phyloP scores from a whole-genome alignment of 2,329 filamentous ascomycete species.

The Cordyceps cateniannulata region DNA sequence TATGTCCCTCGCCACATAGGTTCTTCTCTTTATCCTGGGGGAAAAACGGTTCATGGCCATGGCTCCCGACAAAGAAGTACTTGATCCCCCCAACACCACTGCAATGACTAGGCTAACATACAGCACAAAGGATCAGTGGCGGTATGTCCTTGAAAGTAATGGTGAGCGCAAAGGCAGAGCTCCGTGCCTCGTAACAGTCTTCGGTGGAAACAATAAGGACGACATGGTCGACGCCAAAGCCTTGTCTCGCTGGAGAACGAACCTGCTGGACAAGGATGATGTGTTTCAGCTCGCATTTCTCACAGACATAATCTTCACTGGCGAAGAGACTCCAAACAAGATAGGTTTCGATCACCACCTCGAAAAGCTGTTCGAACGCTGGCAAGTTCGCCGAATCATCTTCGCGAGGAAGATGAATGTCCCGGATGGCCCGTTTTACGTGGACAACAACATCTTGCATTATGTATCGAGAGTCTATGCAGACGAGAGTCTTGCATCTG shows the following conservation, averaged over 20 bases:
- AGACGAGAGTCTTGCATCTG: too few relatives aligned
- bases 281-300: not conserved
- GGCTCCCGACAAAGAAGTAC: too few relatives aligned
- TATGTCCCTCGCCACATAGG: too few relatives aligned
- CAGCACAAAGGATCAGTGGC: too few relatives aligned
- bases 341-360: not conserved
- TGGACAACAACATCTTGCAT: not conserved
- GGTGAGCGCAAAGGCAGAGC: too few relatives aligned
- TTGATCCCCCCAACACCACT: too few relatives aligned
- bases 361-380: not conserved
- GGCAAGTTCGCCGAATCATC: not conserved
- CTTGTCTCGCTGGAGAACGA: not conserved
- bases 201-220: not conserved
- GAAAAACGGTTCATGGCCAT: too few relatives aligned
- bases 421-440: not conserved
- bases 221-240: not conserved
- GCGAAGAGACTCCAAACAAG: not conserved
- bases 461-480: not conserved
- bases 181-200: not conserved
- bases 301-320: not conserved
- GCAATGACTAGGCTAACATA: too few relatives aligned
- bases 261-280: not conserved
- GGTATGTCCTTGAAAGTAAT: too few relatives aligned
- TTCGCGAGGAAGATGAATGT: not conserved
- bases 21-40: too few relatives aligned